Evolutionary conservation across 305 asterid species (phyloP).

Genomic region (Fraxinus paxiana): DNA sequence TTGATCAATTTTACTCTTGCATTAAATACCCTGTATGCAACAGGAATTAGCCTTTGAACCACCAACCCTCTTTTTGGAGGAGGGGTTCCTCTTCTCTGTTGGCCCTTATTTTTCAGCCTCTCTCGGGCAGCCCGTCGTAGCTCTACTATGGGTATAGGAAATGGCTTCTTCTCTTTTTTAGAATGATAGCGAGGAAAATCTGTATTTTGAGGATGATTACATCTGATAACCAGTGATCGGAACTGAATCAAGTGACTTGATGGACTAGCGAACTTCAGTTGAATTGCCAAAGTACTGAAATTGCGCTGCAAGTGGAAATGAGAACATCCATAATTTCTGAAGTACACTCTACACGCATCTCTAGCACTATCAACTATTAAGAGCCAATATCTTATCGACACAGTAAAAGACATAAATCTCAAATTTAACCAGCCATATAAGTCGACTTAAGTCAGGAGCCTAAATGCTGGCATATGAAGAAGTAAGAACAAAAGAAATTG

Average conservation of each 20-base stretch:
- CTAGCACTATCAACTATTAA: not conserved
- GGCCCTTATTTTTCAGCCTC: constrained; percentile 64
- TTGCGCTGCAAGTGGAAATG: constrained; percentile 40
- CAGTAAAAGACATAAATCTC: not conserved
- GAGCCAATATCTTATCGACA: not conserved
- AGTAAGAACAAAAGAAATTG: not conserved
- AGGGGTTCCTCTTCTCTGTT: constrained; percentile 54
- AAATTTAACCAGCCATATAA: not conserved
- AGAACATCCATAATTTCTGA: not conserved
- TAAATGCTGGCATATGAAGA: not conserved
- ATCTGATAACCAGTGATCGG: constrained; percentile 34
- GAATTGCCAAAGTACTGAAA: constrained; percentile 33
- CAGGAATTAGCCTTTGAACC: constrained; percentile 62
- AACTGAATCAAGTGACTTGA: constrained; percentile 26
- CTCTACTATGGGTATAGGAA: constrained; percentile 86
- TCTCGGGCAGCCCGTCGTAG: constrained; percentile 83
- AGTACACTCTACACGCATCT: not conserved
- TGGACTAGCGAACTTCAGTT: constrained; percentile 32
- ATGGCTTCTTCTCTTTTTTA: constrained; percentile 89
- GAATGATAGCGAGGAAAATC: constrained; percentile 88
- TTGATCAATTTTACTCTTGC: constrained; percentile 66
- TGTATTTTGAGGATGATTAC: constrained; percentile 74
- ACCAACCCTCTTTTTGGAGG: constrained; percentile 87
- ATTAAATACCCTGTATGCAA: constrained; percentile 69
- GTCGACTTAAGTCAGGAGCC: not conserved